Evolutionary conservation across 2,329 filamentous ascomycete species (phyloP), one percentile per base, ranked within the genome.

Genomic region (Penicillium sp.): DNA sequence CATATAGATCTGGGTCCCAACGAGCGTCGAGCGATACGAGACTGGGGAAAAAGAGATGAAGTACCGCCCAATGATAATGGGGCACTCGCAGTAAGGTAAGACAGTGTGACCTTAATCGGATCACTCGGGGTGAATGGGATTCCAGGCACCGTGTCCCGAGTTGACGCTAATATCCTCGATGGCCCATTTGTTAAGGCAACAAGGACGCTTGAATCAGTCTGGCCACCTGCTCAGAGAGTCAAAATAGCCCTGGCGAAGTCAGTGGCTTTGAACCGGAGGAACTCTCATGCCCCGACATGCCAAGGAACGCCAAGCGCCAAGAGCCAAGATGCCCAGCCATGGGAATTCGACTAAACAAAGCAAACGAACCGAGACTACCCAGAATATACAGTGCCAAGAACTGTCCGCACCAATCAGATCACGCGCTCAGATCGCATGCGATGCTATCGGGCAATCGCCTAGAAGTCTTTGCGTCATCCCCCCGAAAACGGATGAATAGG

Each of bases 401-500:
- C 2, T 1, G 1, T 58, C 55, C 57, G 52, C 55, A 46, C 51
- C 50, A 49, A 49, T 49, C 4, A 40, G 9, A 18, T 1, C 14
- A 25, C 13, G n/a, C 12, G 52, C 30, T 50, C 50, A 56, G 48
- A 38, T 31, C 13, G 41, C 11, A 28, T 50, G 35, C 42, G 34
- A 31, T 25, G 37, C 22, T 28, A 46, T 54, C 51, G 49, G 53
- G 53, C 33, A 46, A 46, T 33, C 40, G 57, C 56, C 59, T 39
- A 60, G 57, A 46, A 55, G 51, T 59, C 56, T 59, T 43, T 61
- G 54, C 59, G 59, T 61, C 59, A 61, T 53, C 18, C 6, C 10
- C 30, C 42, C 22, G 49, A 49, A 40, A 47, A 27, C 29, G 37
- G 29, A 25, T 43, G 18, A 18, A 27, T 13, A 25, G 14, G 37